These are phyloP conservation scores for Apocynum venetum DNA, from an alignment of 257 asterid species.

Conservation along the genomic window DNA sequence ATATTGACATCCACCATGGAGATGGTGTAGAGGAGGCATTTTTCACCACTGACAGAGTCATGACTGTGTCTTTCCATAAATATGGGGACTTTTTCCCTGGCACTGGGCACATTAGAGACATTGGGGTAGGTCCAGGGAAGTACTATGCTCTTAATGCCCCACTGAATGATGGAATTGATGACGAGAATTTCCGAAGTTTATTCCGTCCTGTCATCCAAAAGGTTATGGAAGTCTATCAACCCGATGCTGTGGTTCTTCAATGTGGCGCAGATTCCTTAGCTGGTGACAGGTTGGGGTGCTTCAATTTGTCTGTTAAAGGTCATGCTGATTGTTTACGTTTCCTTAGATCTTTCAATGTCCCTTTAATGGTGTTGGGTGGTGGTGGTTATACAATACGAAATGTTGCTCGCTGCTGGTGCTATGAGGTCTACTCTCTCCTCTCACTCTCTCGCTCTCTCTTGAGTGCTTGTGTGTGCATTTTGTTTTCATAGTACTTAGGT, in stretches of 20 bases:
- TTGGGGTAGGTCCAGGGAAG: slow-evolving; percentile 44
- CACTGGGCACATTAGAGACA: slow-evolving; percentile 55
- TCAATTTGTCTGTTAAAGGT: slow-evolving; percentile 60
- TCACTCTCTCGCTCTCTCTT: not conserved
- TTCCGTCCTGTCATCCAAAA: slow-evolving; percentile 54
- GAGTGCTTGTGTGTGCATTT: not conserved
- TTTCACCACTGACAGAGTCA: slow-evolving; percentile 59
- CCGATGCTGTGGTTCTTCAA: slow-evolving; percentile 66
- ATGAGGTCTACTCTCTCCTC: slow-evolving; percentile 43
- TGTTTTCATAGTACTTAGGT: not conserved
- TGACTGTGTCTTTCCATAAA: slow-evolving; percentile 69
- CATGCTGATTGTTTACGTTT: slow-evolving; percentile 65
- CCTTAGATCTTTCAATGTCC: slow-evolving; percentile 61
- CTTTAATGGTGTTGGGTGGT: slow-evolving; percentile 70
- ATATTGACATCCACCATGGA: slow-evolving; percentile 64
- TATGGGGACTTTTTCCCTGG: slow-evolving; percentile 63
- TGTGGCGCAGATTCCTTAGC: slow-evolving; percentile 73
- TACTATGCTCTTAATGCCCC: slow-evolving; percentile 60
- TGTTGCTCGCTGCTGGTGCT: slow-evolving; percentile 71
- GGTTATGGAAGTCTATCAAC: slow-evolving; percentile 63
- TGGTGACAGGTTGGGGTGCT: slow-evolving; percentile 63
- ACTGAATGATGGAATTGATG: slow-evolving; percentile 55
- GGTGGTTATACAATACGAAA: slow-evolving; percentile 69
- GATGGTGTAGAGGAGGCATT: slow-evolving; percentile 77
- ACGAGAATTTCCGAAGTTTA: slow-evolving; percentile 39